Conservation (phyloP, 768 basidiomycete genomes). For the Ramaria rubella region DNA sequence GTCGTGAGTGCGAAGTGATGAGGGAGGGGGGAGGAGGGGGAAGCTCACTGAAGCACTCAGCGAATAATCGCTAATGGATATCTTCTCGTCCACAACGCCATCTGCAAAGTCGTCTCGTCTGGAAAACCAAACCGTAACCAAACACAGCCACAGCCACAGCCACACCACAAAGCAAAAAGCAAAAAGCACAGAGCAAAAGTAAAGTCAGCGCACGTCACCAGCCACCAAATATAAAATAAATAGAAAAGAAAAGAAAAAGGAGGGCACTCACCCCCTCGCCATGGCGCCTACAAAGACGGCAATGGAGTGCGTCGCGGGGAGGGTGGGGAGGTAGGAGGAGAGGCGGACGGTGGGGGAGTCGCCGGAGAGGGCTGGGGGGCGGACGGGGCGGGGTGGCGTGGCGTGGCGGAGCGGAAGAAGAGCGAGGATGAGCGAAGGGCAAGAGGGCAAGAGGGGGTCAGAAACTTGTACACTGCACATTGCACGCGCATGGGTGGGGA, state of each 20-base stretch:
- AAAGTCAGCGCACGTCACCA: too few relatives aligned
- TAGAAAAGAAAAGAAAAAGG: too few relatives aligned
- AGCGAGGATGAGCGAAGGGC: conserved; percentile 18
- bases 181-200: too few relatives aligned
- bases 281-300: conserved; percentile 98
- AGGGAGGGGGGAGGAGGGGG: conserved; percentile 13
- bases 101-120: conserved; percentile 93
- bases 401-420: background rate
- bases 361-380: conserved; percentile 70
- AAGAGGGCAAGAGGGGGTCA: too few relatives aligned
- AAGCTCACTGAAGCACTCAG: conserved; percentile 52
- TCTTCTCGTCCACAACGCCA: conserved; percentile 90
- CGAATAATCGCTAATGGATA: conserved; percentile 90
- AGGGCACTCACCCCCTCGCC: conserved; percentile 74
- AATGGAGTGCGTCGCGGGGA: conserved; percentile 83
- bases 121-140: too few relatives aligned
- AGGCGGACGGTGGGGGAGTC: conserved; percentile 79
- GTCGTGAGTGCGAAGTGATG: too few relatives aligned
- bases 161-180: too few relatives aligned
- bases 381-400: background rate
- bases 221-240: too few relatives aligned
- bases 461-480: too few relatives aligned
- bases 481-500: background rate
- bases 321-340: conserved; percentile 74
- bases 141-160: too few relatives aligned